Percentiles rank a stretch among this genome's conserved stretches.
Conservation (phyloP, 805 yeast genomes). For the Millerozyma acaciae region DNA sequence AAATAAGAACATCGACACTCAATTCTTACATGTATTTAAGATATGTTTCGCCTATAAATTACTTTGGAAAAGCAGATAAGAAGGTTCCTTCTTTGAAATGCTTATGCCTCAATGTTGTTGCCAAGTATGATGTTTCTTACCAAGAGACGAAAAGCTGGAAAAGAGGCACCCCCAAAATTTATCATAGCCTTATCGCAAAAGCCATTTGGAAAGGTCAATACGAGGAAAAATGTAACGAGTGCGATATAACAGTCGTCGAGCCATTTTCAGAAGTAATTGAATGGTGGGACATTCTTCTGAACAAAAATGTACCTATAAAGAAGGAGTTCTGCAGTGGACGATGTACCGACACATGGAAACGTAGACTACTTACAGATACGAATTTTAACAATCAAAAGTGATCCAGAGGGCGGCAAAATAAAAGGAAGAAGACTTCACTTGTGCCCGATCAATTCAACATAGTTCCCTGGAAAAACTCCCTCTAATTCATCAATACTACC, state of each 20-base stretch:
- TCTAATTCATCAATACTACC: conserved; percentile 24
- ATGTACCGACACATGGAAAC: conserved; percentile 34
- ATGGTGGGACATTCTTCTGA: conserved; percentile 63
- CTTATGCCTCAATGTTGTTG: conserved; percentile 45
- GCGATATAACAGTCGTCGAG: conserved; percentile 47
- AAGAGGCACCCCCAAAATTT: conserved; percentile 38
- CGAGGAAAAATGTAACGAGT: conserved; percentile 51
- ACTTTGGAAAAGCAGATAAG: conserved; percentile 12
- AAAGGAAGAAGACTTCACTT: too few species aligned
- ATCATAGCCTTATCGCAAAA: conserved; percentile 44
- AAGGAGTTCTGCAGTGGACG: conserved; percentile 52
- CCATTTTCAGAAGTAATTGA: conserved; percentile 57
- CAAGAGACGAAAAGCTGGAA: conserved; percentile 57
- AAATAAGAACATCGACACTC: conserved; percentile 11
- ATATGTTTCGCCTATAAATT: conserved; percentile 25
- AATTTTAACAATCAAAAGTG: too few species aligned
- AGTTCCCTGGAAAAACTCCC: conserved; percentile 29
- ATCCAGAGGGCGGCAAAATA: too few species aligned
- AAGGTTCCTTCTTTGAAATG: conserved; percentile 46
- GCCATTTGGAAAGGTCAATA: conserved; percentile 51
- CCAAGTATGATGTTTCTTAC: conserved; percentile 49
- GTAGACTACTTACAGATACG: conserved; percentile 2
- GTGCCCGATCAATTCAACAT: conserved; percentile 18
- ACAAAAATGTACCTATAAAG: conserved; percentile 48
- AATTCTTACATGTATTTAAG: conserved; percentile 23